Evolutionary conservation across 129 eudicot genomes (phyloP), one percentile per base, ranked within the genome.

Genomic region (Flaveria linearis): DNA sequence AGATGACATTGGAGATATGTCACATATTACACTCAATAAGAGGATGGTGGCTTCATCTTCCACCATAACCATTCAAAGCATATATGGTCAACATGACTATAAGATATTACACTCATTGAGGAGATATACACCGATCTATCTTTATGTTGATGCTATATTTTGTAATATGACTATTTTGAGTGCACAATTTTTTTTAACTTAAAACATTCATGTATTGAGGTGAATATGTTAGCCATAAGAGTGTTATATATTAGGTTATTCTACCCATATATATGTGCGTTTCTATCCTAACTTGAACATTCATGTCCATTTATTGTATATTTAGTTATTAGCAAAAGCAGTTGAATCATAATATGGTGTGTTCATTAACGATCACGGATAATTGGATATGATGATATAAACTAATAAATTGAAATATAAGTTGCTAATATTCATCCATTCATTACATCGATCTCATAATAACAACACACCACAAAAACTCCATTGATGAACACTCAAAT

Each of bases 401-500:
- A 39, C 15, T 16, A 66, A 18, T 62, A 75, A 64, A 28, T 1
- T 73, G 58, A 43, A 73, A 74, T 12, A 80, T 66, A 43, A 80
- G 63, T 52, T 80, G 64, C 62, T 73, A 73, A 66, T 56, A 67
- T 66, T 75, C 39, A 80, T 67, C 68, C 68, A 56, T 75, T 68
- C 70, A 80, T 80, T 73, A 73, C 80, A 80, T 56, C 22, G 22
- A 20, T 20, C 18, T 68, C 56, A 68, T 56, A 25, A 73, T 5
- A 36, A 36, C 41, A 62, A 72, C 57, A 73, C 50, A 69, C 76
- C 15, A 57, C n/a, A 56, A 33, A 25, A 76, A 57, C 61, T 58
- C 76, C 76, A 78, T 80, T 63, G 74, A 73, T 71, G 65, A 65
- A 80, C 52, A 45, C 75, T 56, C 73, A 61, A 60, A 60, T 47